phyloP scores from a whole-genome alignment of 2,329 filamentous ascomycete genomes.

The Berkeleyomyces basicola region DNA sequence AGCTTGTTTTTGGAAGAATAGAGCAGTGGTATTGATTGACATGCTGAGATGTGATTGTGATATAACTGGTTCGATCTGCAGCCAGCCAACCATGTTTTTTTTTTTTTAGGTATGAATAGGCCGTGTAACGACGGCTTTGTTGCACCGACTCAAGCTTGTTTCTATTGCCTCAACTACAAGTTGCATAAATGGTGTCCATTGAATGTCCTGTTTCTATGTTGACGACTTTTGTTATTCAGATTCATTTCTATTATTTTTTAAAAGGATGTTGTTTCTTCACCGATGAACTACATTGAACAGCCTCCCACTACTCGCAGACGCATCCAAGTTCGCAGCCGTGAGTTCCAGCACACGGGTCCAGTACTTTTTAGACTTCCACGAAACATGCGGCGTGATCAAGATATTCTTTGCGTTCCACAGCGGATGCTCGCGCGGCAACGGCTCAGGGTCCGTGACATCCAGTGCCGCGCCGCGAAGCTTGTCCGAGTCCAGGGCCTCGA shows the following conservation, averaged over 20 bases:
- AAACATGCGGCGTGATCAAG: conserved; percentile 41
- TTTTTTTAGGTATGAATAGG: not conserved
- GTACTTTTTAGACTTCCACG: conserved; percentile 26
- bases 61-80: not conserved
- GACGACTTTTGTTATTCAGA: not conserved
- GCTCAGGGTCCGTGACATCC: conserved; percentile 68
- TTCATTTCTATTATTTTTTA: not conserved
- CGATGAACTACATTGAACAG: conserved; percentile 27
- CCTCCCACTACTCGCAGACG: conserved; percentile 22
- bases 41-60: too few relatives aligned
- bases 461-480: conserved; percentile 47
- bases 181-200: not conserved
- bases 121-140: not conserved
- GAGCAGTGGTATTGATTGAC: not conserved
- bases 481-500: conserved; percentile 37
- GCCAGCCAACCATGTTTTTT: not conserved
- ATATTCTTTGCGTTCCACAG: conserved; percentile 56
- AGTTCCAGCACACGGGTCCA: conserved; percentile 26
- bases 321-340: conserved; percentile 25
- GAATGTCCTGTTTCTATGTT: too few relatives aligned
- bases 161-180: too few relatives aligned
- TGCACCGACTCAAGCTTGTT: not conserved
- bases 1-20: not conserved
- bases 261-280: conserved; percentile 19
- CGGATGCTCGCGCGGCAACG: conserved; percentile 48